phyloP scores from a whole-genome alignment of 2,329 filamentous ascomycete genomes.

The Pseudogymnoascus sp. region DNA sequence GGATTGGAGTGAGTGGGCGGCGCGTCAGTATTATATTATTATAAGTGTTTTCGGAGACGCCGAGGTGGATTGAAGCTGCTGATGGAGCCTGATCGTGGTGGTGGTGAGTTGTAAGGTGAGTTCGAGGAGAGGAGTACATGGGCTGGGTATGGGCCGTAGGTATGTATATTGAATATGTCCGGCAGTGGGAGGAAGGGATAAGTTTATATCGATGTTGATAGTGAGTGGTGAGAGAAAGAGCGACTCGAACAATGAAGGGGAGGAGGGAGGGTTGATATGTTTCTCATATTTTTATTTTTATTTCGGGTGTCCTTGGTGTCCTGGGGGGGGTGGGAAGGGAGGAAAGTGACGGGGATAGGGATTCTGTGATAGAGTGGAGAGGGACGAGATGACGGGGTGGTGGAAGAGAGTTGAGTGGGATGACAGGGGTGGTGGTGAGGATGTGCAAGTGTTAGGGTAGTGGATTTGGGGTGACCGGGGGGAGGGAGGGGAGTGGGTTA shows the following conservation, averaged over 20 bases:
- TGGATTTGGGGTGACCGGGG: too few species aligned
- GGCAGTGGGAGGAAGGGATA: not conserved
- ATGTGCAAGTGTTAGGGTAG: too few species aligned
- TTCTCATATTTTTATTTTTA: slow-evolving; percentile 3
- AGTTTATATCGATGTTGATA: not conserved
- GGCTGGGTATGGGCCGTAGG: not conserved
- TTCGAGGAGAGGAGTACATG: not conserved
- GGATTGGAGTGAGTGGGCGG: not conserved
- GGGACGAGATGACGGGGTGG: too few species aligned
- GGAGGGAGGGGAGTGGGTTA: too few species aligned
- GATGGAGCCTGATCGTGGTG: not conserved
- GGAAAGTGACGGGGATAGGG: too few species aligned
- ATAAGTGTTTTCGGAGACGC: not conserved
- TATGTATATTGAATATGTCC: not conserved
- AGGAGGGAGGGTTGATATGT: not conserved
- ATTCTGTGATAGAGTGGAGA: too few species aligned
- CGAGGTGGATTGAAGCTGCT: not conserved
- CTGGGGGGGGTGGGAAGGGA: not conserved
- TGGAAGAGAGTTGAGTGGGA: too few species aligned
- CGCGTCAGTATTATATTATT: not conserved
- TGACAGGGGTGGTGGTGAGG: too few species aligned
- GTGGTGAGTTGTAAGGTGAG: not conserved
- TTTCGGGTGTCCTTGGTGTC: not conserved
- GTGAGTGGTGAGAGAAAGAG: not conserved
- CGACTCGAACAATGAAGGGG: not conserved